Percentiles rank a stretch among this genome's conserved stretches.
Conservation (phyloP, 352 stramenopile species). For the Phytophthora capsici region DNA sequence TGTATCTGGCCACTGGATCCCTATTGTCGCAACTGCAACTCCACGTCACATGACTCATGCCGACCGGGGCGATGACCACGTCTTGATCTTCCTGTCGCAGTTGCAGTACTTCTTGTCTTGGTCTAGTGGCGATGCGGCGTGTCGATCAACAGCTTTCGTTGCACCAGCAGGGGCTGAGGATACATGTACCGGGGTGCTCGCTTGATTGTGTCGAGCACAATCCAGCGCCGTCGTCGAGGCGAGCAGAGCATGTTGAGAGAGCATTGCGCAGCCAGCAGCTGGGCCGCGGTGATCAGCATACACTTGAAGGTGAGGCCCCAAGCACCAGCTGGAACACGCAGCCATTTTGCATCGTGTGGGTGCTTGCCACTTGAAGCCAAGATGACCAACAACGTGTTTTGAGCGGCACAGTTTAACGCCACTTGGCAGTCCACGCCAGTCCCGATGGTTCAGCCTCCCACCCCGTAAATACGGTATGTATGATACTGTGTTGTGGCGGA, state of each 20-base stretch:
- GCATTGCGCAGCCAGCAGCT: slow-evolving; percentile 27
- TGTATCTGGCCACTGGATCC: slow-evolving; percentile 4
- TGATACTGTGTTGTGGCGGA: too few relatives aligned
- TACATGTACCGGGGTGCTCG: slow-evolving; percentile 3
- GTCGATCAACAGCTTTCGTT: slow-evolving; percentile 18
- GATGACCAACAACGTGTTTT: too few relatives aligned
- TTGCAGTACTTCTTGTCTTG: too few relatives aligned
- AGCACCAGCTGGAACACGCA: slow-evolving; percentile 5
- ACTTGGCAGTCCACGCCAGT: neutral
- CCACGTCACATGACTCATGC: slow-evolving; percentile 1
- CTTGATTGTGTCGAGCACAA: slow-evolving; percentile 10
- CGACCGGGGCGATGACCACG: neutral
- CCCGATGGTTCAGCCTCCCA: slow-evolving; percentile 1
- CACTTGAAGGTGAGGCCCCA: slow-evolving; percentile 20
- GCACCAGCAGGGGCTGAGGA: slow-evolving; percentile 15
- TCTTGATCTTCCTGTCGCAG: neutral
- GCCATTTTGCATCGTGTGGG: slow-evolving; percentile 10
- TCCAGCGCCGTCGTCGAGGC: slow-evolving; percentile 1
- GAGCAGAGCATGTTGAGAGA: slow-evolving; percentile 6
- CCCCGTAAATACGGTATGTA: neutral
- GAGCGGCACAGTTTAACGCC: too few relatives aligned
- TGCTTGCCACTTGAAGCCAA: too few relatives aligned
- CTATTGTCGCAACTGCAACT: slow-evolving; percentile 10
- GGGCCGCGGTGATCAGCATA: slow-evolving; percentile 26
- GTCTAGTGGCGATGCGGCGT: neutral